These are phyloP conservation scores for Stentor roeselii DNA, from an alignment of 73 alveolate genomes.

Conservation along the genomic window DNA sequence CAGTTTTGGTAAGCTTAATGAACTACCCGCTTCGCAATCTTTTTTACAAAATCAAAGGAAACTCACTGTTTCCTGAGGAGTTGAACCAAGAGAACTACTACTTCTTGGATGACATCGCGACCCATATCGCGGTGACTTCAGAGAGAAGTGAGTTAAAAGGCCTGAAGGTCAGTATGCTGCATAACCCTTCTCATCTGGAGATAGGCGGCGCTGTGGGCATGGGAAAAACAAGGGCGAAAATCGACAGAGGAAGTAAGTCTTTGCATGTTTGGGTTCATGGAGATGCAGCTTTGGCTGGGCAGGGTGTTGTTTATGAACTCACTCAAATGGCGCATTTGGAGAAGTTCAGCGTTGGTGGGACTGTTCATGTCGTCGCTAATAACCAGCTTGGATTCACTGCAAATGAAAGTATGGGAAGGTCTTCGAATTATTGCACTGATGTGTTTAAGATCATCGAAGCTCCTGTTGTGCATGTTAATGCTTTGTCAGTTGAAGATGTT, in stretches of 20 bases:
- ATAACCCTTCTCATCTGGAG: conserved; percentile 87
- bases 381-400: conserved; percentile 93
- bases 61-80: conserved; percentile 51
- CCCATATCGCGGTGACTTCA: conserved; percentile 62
- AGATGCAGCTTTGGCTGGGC: conserved; percentile 92
- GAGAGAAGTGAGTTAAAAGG: conserved; percentile 39
- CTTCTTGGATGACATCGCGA: conserved; percentile 57
- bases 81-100: not conserved
- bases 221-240: conserved; percentile 83
- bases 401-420: conserved; percentile 56
- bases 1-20: conserved; percentile 35
- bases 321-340: conserved; percentile 50
- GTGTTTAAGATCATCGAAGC: conserved; percentile 50
- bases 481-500: conserved; percentile 70
- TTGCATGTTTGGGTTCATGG: conserved; percentile 79
- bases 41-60: conserved; percentile 49
- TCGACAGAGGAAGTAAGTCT: conserved; percentile 40
- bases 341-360: conserved; percentile 59
- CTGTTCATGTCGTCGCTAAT: conserved; percentile 76
- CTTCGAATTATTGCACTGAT: conserved; percentile 57
- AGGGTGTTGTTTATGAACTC: conserved; percentile 83
- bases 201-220: conserved; percentile 67
- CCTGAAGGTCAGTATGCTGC: conserved; percentile 66
- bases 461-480: conserved; percentile 65
- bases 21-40: conserved; percentile 58